A percentile compares a stretch with the other conserved stretches of the same genome.
Evolutionary conservation across 495 filamentous ascomycete species (phyloP).

Genomic region (Oleoguttula mirabilis): DNA sequence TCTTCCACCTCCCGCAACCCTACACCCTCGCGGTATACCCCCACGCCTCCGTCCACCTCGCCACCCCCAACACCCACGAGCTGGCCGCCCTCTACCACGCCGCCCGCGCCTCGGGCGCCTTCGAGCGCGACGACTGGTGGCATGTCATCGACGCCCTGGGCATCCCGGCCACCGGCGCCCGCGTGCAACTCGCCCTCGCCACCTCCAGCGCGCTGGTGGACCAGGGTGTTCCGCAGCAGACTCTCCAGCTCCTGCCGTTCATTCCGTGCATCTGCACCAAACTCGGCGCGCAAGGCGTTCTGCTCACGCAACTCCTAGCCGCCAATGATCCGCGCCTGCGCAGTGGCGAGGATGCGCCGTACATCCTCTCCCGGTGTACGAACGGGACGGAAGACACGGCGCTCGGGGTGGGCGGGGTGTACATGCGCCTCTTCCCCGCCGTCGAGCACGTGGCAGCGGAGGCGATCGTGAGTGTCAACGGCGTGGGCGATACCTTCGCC

Average conservation of each 20-base stretch:
- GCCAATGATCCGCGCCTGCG: slow-evolving; percentile 52
- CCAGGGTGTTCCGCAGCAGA: slow-evolving; percentile 67
- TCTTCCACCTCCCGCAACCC: slow-evolving; percentile 39
- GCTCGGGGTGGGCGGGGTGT: slow-evolving; percentile 62
- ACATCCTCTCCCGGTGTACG: slow-evolving; percentile 49
- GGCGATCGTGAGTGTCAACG: slow-evolving; percentile 79
- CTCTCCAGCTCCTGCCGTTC: slow-evolving; percentile 75
- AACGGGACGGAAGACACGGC: slow-evolving; percentile 33
- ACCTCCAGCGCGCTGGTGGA: slow-evolving; percentile 55
- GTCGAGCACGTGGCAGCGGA: slow-evolving; percentile 41
- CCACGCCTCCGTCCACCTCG: slow-evolving; percentile 49
- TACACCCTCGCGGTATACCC: slow-evolving; percentile 44
- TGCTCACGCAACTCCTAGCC: slow-evolving; percentile 58
- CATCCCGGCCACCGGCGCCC: slow-evolving; percentile 46
- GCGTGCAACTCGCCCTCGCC: slow-evolving; percentile 52
- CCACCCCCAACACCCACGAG: slow-evolving; percentile 74
- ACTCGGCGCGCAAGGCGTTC: slow-evolving; percentile 64
- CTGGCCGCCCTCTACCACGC: slow-evolving; percentile 59
- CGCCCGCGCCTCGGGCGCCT: slow-evolving; percentile 49
- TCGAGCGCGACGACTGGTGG: slow-evolving; percentile 67
- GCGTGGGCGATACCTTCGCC: slow-evolving; percentile 84
- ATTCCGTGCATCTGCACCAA: slow-evolving; percentile 77
- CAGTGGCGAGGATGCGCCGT: slow-evolving; percentile 47
- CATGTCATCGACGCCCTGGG: slow-evolving; percentile 61
- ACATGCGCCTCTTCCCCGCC: slow-evolving; percentile 59